Conservation (phyloP, 2,329 filamentous ascomycete species). For the Metarhizium anisopliae region DNA sequence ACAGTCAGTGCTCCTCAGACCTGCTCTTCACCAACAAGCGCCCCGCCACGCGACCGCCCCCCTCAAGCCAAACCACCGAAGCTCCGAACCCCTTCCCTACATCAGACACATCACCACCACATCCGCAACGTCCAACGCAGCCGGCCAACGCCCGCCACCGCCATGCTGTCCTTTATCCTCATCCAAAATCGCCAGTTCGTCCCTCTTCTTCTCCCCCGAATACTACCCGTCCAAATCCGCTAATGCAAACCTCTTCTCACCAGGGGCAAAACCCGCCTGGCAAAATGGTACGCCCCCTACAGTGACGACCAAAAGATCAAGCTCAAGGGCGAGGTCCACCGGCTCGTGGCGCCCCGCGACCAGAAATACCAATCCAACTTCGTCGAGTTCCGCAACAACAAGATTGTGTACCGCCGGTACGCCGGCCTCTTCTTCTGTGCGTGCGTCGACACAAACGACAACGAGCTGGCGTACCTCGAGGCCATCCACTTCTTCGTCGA, state of each 20-base stretch:
- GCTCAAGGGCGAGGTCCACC: slow-evolving; percentile 97
- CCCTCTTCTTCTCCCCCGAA: background rate
- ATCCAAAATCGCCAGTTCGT: slow-evolving; percentile 80
- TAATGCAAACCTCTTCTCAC: slow-evolving; percentile 1
- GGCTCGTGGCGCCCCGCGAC: slow-evolving; percentile 91
- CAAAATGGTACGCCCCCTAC: slow-evolving; percentile 98
- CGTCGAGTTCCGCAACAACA: slow-evolving; percentile 90
- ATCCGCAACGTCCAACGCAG: background rate
- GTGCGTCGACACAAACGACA: slow-evolving; percentile 97
- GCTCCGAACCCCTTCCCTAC: background rate
- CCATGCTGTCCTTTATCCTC: slow-evolving; percentile 75
- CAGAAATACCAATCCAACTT: slow-evolving; percentile 99
- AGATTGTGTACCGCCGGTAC: slow-evolving; percentile 95
- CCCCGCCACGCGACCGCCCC: no score
- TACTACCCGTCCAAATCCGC: background rate
- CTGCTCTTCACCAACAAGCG: no score
- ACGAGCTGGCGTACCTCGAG: slow-evolving; percentile 92
- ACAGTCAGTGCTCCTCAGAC: no score
- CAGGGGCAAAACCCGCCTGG: slow-evolving; percentile 95
- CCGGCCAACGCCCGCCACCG: background rate
- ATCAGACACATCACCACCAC: background rate
- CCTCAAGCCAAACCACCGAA: slow-evolving; percentile 4
- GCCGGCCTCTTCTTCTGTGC: slow-evolving; percentile 98
- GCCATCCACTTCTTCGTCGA: slow-evolving; percentile 99
- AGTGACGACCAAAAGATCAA: slow-evolving; percentile 99